Base-by-base conservation (phyloP, 768 basidiomycete genomes). In the Podaxis mareebaensis region DNA sequence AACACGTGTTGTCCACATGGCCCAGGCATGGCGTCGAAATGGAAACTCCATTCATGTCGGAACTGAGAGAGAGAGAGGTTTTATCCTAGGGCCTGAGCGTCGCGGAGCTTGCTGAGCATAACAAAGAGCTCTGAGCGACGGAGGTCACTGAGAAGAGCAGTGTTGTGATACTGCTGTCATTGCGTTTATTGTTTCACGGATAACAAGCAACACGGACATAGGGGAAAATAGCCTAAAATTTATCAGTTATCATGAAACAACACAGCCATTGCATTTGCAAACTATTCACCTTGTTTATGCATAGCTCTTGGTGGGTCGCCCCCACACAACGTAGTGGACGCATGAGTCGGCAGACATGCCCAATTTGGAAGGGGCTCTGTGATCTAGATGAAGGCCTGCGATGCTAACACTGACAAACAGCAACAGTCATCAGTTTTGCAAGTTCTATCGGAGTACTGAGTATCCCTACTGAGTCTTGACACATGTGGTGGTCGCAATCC, bases 1-100 rank as follows among this genome's bases (percentile, higher is more conserved):
- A 68, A 72, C 78, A 78, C 78, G 77, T 77, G 78, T 70, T 20
- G 33, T 56, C 61, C 52, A 17, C 52, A 24, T 54, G 60, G 52
- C 15, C 54, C 42, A 46, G 40, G 52, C 60, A 12, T 61, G 60
- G 26, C 26, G 30, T 46, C 40, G 51, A 61, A 55, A 33, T 22
- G 61, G 49, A 51, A 53, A 60, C 20, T 60, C 38, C 36, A 52
- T 60, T 48, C 58, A 30, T 28, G 49, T 51, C 49, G 26, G 22
- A 22, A 46, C 13, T 20, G 2, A 22, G 24, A n/a, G 24, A 30
- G 24, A 30, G 30, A 44, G 26, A 15, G 24, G 55, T 26, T 17
- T 4, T 12, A 53, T 1, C 8, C 28, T 2, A 5, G 24, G 13
- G 56, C 39, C 22, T 57, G 24, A 22, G 15, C 15, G 39, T 28